Evolutionary conservation across 345 rosid genomes (phyloP).

Genomic region (Ricinus communis): DNA sequence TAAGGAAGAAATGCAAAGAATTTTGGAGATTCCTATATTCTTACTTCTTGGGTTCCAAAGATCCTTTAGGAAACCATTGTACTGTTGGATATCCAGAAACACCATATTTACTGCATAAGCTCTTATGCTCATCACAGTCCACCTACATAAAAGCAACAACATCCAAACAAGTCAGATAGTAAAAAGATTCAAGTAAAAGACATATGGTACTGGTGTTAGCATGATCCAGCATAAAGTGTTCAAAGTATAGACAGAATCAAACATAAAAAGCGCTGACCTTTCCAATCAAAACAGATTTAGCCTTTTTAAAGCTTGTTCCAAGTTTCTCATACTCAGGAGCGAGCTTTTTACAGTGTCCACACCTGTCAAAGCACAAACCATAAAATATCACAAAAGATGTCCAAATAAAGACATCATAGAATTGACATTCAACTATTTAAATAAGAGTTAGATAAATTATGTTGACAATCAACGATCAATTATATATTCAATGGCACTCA

Average conservation of each 20-base stretch:
- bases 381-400: not conserved
- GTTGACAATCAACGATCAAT: no score
- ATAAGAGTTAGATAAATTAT: no score
- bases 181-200: not conserved
- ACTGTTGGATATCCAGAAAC: slow-evolving; percentile 96
- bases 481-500: no score
- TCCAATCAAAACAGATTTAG: slow-evolving; percentile 82
- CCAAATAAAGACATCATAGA: not conserved
- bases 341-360: slow-evolving; percentile 99
- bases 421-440: no score
- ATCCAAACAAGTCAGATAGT: slow-evolving; percentile 1
- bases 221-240: not conserved
- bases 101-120: slow-evolving; percentile 78
- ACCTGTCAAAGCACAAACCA: slow-evolving; percentile 44
- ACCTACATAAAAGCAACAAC: slow-evolving; percentile 55
- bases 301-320: slow-evolving; percentile 85
- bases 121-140: slow-evolving; percentile 98
- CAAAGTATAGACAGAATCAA: not conserved
- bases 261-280: slow-evolving; percentile 47
- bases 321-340: slow-evolving; percentile 97
- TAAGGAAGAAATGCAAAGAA: not conserved
- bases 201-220: not conserved
- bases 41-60: slow-evolving; percentile 91
- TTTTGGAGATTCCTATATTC: slow-evolving; percentile 16
- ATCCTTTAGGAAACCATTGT: slow-evolving; percentile 96